Evolutionary conservation across 768 basidiomycete genomes (phyloP).

Genomic region (Lactarius evosmus): DNA sequence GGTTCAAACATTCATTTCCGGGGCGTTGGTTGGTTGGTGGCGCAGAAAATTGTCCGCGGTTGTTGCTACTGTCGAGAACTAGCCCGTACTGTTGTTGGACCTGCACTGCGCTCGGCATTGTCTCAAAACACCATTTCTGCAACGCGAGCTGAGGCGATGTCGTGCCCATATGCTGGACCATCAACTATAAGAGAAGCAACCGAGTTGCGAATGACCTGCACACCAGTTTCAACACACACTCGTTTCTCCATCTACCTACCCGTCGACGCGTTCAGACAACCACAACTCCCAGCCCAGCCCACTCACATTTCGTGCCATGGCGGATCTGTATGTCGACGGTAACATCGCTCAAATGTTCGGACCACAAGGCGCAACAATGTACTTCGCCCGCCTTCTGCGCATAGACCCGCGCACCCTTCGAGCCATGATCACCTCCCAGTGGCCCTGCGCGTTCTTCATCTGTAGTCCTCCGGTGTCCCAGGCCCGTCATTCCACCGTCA

Average conservation of each 20-base stretch:
- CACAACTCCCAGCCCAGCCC: neutral
- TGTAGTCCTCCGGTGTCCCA: neutral
- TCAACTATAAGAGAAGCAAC: neutral
- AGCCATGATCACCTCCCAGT: neutral
- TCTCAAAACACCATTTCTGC: neutral
- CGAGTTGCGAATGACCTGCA: neutral
- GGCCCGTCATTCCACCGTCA: neutral
- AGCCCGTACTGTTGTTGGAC: neutral
- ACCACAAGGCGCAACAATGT: neutral
- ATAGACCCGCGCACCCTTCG: neutral
- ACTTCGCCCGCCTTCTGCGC: slow-evolving; percentile 8
- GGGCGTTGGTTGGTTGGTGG: neutral
- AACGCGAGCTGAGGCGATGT: neutral
- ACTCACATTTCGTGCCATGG: neutral
- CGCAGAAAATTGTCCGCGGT: neutral
- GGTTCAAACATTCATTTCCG: neutral
- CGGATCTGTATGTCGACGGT: slow-evolving; percentile 10
- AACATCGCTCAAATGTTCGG: slow-evolving; percentile 13
- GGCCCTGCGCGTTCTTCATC: slow-evolving; percentile 13
- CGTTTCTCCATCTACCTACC: neutral
- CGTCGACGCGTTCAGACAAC: neutral
- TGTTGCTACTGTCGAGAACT: neutral
- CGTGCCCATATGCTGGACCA: neutral
- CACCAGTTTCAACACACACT: neutral
- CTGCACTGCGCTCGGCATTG: neutral